A percentile compares a stretch with the other conserved stretches of the same genome.
phyloP scores from a whole-genome alignment of 2,329 filamentous ascomycete species.

The Sporothrix protearum region DNA sequence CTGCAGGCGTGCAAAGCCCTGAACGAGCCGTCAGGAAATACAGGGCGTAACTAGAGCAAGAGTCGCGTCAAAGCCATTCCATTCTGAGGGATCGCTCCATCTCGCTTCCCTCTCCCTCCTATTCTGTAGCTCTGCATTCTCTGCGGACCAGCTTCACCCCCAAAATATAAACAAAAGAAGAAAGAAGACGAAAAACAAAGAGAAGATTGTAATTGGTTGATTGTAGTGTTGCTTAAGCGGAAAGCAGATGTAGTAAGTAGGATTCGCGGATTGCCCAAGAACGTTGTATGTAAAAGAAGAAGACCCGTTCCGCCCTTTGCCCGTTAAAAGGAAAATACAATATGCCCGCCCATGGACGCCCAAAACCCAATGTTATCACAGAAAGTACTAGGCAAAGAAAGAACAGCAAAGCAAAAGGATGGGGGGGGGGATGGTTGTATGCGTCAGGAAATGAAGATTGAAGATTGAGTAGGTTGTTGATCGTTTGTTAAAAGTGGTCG shows the following conservation, averaged over 20 bases:
- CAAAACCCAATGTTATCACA: conserved; percentile 6
- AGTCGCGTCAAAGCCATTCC: background rate
- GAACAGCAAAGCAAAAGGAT: too few relatives aligned
- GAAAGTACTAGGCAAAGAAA: background rate
- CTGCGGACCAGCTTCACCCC: background rate
- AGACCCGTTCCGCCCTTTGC: background rate
- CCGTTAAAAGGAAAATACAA: background rate
- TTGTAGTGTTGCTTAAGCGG: background rate
- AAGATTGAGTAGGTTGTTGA: background rate
- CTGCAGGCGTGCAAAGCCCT: background rate
- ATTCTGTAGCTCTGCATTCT: background rate
- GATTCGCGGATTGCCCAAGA: background rate
- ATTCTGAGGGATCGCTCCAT: background rate
- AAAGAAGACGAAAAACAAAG: background rate
- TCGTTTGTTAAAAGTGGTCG: background rate
- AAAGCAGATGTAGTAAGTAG: background rate
- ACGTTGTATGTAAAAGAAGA: background rate
- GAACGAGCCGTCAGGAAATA: background rate
- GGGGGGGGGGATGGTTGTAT: too few relatives aligned
- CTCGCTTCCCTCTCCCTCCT: background rate
- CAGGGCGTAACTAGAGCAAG: background rate
- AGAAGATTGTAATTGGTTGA: background rate
- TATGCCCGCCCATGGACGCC: background rate
- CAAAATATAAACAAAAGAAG: conserved; percentile 1
- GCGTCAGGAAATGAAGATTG: background rate